A percentile compares a stretch with the other conserved stretches of the same genome.
Evolutionary conservation across 73 alveolate genomes (phyloP).

Genomic region (Symbiodinium pilosum): DNA sequence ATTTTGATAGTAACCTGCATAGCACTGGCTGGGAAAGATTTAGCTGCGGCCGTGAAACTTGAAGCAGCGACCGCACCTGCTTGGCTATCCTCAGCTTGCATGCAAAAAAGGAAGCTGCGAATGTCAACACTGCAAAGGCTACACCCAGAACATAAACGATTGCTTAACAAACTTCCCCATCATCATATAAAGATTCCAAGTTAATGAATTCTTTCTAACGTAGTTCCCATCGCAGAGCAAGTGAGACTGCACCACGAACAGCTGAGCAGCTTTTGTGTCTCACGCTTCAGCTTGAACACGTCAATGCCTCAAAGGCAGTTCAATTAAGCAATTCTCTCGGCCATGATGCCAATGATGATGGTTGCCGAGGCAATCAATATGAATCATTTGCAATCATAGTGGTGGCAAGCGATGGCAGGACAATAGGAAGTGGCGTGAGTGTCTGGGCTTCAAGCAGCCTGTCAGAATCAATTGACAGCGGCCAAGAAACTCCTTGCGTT

Average conservation of each 20-base stretch:
- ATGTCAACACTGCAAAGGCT: too few relatives aligned
- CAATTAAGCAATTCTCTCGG: neutral
- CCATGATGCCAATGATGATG: neutral
- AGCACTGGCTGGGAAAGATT: too few relatives aligned
- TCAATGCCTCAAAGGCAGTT: constrained; percentile 25
- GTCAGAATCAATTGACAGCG: neutral
- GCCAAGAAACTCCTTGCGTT: constrained; percentile 29
- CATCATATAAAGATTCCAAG: too few relatives aligned
- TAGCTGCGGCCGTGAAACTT: neutral
- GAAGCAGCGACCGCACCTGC: neutral
- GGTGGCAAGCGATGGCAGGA: too few relatives aligned
- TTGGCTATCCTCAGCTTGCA: neutral
- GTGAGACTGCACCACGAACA: neutral
- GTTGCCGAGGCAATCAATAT: too few relatives aligned
- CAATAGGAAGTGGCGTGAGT: too few relatives aligned
- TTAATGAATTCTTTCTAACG: too few relatives aligned
- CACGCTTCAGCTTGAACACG: constrained; percentile 59
- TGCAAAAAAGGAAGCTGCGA: too few relatives aligned
- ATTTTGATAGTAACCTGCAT: too few relatives aligned
- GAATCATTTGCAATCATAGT: too few relatives aligned
- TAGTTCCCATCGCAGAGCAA: neutral
- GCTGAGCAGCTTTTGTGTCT: constrained; percentile 47
- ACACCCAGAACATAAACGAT: too few relatives aligned
- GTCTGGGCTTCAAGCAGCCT: neutral
- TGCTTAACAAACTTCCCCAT: too few relatives aligned